Base-by-base conservation (phyloP, 768 basidiomycete genomes). In the Pleurotus cornucopiae region DNA sequence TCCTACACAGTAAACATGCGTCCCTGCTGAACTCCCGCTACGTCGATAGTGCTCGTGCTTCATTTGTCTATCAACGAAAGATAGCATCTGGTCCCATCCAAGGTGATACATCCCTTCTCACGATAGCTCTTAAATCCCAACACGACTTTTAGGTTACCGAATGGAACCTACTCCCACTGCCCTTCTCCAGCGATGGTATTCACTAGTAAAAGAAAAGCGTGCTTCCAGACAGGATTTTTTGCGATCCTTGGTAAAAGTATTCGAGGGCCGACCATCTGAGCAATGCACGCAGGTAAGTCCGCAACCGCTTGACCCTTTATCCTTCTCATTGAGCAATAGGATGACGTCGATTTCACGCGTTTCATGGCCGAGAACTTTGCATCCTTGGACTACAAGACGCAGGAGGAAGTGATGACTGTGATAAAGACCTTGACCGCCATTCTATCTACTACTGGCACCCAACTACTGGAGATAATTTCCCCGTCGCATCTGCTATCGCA, bases 311-410 rank as follows among this genome's bases (percentile, higher is more conserved):
- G 16, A 21, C 26, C 2, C 26, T 34, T 7, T 34, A 9, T 2
- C 12, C 6, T 23, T 16, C 39, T 21, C 23, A 20, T 11, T 23
- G 2, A 11, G 13, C 12, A 55, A 9, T 46, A 94, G 88, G 83
- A 89, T 58, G 91, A 97, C 63, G 77, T 95, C 53, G 84, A 88
- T 48, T 93, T 98, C 66, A 80, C 80, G 3, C 86, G 94, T 54
- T 99, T 94, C 72, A 90, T 98, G 83, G 88, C 92, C 0, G 97
- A 98, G 67, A 98, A 98, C 64, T 88, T 98, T 57, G 81, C 94
- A 0, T 76, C 88, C 0, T 83, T 99, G 58, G 94, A 98, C 34
- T 98, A 95, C 76, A 98, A 94, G 74, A 91, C 92, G 0, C 87
- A 89, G 63, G 97, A 99, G 69, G 97, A 98, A 71, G 86, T 88